Evolutionary conservation across 345 rosid species (phyloP).

Genomic region (Brassica napus): DNA sequence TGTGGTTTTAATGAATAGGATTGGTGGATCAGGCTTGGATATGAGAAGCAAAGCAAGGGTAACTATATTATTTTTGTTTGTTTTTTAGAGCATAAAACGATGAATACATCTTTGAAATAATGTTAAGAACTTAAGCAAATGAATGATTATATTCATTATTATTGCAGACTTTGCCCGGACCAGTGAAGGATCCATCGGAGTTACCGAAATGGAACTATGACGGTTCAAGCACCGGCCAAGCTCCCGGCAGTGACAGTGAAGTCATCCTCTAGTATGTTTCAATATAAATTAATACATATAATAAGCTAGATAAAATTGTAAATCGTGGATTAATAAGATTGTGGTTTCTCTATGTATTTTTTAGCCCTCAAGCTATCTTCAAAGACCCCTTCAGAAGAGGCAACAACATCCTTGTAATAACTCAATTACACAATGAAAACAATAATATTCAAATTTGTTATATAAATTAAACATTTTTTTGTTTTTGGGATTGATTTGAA

Average conservation of each 20-base stretch:
- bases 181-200: conserved; percentile 55
- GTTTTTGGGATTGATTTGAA: neutral
- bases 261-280: conserved; percentile 66
- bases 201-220: conserved; percentile 88
- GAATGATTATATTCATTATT: neutral
- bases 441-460: neutral
- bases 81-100: neutral
- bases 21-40: conserved; percentile 80
- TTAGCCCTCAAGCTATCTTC: conserved; percentile 73
- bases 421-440: neutral
- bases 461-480: neutral
- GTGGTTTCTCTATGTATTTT: neutral
- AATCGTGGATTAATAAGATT: neutral
- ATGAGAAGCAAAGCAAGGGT: conserved; percentile 82
- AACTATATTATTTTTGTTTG: neutral
- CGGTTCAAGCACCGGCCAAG: conserved; percentile 79
- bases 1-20: conserved; percentile 41
- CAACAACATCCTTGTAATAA: conserved; percentile 69
- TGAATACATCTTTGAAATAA: neutral
- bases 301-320: neutral
- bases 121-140: neutral
- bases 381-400: conserved; percentile 77
- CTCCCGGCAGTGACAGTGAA: conserved; percentile 77
- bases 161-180: conserved; percentile 59
- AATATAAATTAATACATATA: neutral